phyloP scores from a whole-genome alignment of 2,329 filamentous ascomycete genomes.

The Rugonectria rugulosa region DNA sequence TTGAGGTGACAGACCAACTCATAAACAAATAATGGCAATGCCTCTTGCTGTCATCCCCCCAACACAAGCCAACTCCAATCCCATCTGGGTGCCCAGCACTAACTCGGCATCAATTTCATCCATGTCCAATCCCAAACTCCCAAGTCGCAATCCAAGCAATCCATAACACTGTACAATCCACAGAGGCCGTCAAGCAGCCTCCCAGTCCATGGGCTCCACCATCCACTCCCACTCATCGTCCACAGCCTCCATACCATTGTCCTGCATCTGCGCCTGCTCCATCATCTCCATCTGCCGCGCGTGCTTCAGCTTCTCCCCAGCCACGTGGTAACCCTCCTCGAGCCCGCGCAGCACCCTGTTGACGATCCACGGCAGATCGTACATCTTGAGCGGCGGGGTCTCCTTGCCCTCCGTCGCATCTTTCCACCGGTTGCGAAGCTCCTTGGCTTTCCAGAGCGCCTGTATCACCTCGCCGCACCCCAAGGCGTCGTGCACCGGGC shows the following conservation, averaged over 20 bases:
- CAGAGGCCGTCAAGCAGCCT: slow-evolving; percentile 38
- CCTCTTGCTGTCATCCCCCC: too few relatives aligned
- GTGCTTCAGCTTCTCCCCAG: slow-evolving; percentile 52
- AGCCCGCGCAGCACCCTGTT: slow-evolving; percentile 64
- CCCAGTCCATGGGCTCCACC: slow-evolving; percentile 51
- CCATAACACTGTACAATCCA: too few relatives aligned
- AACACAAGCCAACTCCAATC: too few relatives aligned
- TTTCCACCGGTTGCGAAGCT: slow-evolving; percentile 77
- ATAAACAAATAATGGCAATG: too few relatives aligned
- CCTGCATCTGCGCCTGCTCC: neutral
- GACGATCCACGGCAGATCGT: slow-evolving; percentile 69
- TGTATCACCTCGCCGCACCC: slow-evolving; percentile 62
- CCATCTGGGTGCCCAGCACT: too few relatives aligned
- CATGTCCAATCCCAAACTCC: too few relatives aligned
- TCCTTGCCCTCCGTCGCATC: slow-evolving; percentile 61
- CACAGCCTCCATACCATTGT: slow-evolving; percentile 12
- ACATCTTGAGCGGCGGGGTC: slow-evolving; percentile 59
- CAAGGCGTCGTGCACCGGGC: slow-evolving; percentile 64
- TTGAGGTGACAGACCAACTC: too few relatives aligned
- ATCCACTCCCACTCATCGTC: slow-evolving; percentile 49
- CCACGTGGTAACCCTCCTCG: slow-evolving; percentile 63
- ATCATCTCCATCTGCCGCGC: slow-evolving; percentile 52
- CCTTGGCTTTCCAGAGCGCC: slow-evolving; percentile 72
- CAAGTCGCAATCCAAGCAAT: too few relatives aligned
- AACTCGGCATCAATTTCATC: too few relatives aligned